These are phyloP conservation scores for Cylindrodendrum hubeiense DNA, from an alignment of 2,329 filamentous ascomycete species.

Conservation along the genomic window DNA sequence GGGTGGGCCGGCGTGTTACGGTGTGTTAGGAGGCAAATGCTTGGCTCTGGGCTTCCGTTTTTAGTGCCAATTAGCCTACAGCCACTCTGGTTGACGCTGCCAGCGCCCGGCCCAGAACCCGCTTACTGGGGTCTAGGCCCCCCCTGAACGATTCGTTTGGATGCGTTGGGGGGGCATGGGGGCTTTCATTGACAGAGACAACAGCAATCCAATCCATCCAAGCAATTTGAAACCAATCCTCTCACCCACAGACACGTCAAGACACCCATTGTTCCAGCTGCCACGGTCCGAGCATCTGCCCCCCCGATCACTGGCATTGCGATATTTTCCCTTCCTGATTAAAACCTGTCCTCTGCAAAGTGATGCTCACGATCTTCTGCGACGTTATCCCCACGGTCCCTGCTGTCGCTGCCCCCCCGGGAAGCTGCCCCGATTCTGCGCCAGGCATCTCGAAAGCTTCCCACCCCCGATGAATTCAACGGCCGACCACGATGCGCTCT, in stretches of 20 bases:
- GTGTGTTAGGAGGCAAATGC: constrained; percentile 13
- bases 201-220: constrained; percentile 35
- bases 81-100: constrained; percentile 34
- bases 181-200: constrained; percentile 34
- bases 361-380: constrained; percentile 14
- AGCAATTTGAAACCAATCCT: constrained; percentile 36
- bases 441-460: constrained; percentile 28
- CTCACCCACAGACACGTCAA: constrained; percentile 24
- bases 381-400: constrained; percentile 27
- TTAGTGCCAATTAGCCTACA: constrained; percentile 34
- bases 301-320: constrained; percentile 1
- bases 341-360: constrained; percentile 4
- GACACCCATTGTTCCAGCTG: constrained; percentile 19
- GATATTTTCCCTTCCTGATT: constrained; percentile 4
- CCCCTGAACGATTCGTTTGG: constrained; percentile 24
- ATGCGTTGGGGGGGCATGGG: constrained; percentile 11
- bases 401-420: not conserved
- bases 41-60: constrained; percentile 36
- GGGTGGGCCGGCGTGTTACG: constrained; percentile 9
- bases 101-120: constrained; percentile 21
- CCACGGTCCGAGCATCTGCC: constrained; percentile 13
- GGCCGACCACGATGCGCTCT: constrained; percentile 38
- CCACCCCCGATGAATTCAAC: constrained; percentile 44
- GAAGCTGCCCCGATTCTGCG: constrained; percentile 29
- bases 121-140: constrained; percentile 9